phyloP scores from a whole-genome alignment of 495 filamentous ascomycete genomes.

The Wilcoxina mikolae region DNA sequence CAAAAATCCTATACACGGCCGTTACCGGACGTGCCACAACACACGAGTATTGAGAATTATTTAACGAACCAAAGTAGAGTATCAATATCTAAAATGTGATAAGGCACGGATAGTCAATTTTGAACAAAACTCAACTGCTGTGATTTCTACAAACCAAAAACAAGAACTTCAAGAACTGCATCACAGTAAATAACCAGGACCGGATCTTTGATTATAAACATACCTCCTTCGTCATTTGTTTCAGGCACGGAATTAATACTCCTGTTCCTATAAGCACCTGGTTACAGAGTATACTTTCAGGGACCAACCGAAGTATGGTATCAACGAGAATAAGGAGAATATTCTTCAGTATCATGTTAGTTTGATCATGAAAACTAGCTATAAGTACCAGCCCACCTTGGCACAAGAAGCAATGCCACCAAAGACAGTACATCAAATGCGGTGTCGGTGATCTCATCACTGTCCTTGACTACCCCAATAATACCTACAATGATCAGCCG shows the following conservation, averaged over 20 bases:
- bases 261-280: slow-evolving; percentile 37
- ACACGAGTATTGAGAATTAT: neutral
- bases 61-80: slow-evolving; percentile 49
- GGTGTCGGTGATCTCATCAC: slow-evolving; percentile 49
- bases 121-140: neutral
- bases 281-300: too few relatives aligned
- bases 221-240: slow-evolving; percentile 94
- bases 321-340: slow-evolving; percentile 75
- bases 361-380: neutral
- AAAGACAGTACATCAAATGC: slow-evolving; percentile 80
- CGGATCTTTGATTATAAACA: slow-evolving; percentile 76
- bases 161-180: slow-evolving; percentile 8
- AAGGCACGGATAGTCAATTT: neutral
- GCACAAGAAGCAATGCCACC: slow-evolving; percentile 81
- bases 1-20: slow-evolving; percentile 52
- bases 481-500: slow-evolving; percentile 38
- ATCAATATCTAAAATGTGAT: slow-evolving; percentile 41
- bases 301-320: slow-evolving; percentile 88
- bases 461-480: slow-evolving; percentile 52
- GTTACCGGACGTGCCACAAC: neutral
- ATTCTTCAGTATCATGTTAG: slow-evolving; percentile 35
- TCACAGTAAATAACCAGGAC: too few relatives aligned
- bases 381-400: slow-evolving; percentile 36
- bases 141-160: neutral
- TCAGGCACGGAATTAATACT: slow-evolving; percentile 61